Percentiles rank a stretch among this genome's conserved stretches.
Conservation (phyloP, 352 stramenopile species). For the Globisporangium splendens region DNA sequence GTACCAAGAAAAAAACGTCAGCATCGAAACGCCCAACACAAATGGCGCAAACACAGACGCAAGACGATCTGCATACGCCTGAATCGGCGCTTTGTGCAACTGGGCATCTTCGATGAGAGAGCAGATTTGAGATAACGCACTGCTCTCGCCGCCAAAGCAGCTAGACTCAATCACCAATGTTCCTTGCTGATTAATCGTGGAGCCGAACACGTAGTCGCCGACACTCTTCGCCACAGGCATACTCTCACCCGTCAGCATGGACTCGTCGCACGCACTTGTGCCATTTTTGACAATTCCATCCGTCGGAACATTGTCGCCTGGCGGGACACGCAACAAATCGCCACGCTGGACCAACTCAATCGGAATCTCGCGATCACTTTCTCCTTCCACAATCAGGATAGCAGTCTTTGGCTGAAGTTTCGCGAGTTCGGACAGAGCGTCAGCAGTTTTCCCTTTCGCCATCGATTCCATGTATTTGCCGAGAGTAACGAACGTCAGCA, state of each 20-base stretch:
- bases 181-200: conserved; percentile 82
- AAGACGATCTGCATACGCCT: conserved; percentile 78
- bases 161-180: conserved; percentile 82
- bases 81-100: conserved; percentile 85
- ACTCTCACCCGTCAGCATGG: conserved; percentile 84
- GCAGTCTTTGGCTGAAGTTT: conserved; percentile 82
- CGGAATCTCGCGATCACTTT: conserved; percentile 64
- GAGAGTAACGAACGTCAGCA: conserved; percentile 84
- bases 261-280: conserved; percentile 69
- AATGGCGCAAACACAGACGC: conserved; percentile 65
- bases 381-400: conserved; percentile 45
- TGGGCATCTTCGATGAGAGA: conserved; percentile 86
- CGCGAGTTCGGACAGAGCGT: conserved; percentile 64
- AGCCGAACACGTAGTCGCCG: conserved; percentile 82
- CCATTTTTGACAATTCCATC: conserved; percentile 78
- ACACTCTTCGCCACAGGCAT: conserved; percentile 82
- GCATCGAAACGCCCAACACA: conserved; percentile 51
- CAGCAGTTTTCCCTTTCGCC: conserved; percentile 81
- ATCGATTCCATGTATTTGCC: conserved; percentile 89
- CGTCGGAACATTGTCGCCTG: conserved; percentile 74
- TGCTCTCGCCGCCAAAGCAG: conserved; percentile 68
- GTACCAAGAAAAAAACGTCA: conserved; percentile 65
- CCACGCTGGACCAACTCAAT: conserved; percentile 84
- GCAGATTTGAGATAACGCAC: conserved; percentile 70
- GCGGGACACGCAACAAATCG: conserved; percentile 66